A percentile compares a stretch with the other conserved stretches of the same genome.
Evolutionary conservation across 2,329 filamentous ascomycete species (phyloP).

Genomic region (Ophiocordyceps sinensis): DNA sequence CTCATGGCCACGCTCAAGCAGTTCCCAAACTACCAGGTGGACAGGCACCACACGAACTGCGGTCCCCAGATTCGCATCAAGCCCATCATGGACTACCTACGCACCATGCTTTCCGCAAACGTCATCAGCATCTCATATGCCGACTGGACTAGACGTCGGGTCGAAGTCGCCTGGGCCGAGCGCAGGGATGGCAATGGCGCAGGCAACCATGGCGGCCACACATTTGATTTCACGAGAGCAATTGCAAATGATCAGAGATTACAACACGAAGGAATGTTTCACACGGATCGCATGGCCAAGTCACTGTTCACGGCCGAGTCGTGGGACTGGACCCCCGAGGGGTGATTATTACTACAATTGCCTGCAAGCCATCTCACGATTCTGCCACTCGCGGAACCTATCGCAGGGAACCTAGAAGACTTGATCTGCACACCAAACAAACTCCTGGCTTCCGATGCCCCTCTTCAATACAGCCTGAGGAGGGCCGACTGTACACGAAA

Average conservation of each 20-base stretch:
- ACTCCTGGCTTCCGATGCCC: no score
- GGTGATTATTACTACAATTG: constrained; percentile 7
- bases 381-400: not conserved
- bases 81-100: constrained; percentile 51
- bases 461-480: no score
- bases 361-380: not conserved
- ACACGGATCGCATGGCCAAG: constrained; percentile 34
- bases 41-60: constrained; percentile 59
- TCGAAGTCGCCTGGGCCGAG: constrained; percentile 25
- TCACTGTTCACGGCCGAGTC: constrained; percentile 38
- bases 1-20: constrained; percentile 48
- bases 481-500: no score
- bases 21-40: constrained; percentile 58
- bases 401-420: no score
- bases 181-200: constrained; percentile 5
- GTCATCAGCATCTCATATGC: constrained; percentile 27
- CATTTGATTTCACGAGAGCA: constrained; percentile 36
- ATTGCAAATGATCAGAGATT: constrained; percentile 35
- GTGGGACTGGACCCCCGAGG: constrained; percentile 47
- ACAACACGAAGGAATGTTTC: constrained; percentile 32
- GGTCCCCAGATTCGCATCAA: constrained; percentile 51
- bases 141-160: constrained; percentile 30
- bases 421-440: no score
- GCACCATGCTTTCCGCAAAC: constrained; percentile 36
- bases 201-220: constrained; percentile 3